Percentiles rank a stretch among this genome's conserved stretches.
Evolutionary conservation across 139 green algal genomes (phyloP).

Genomic region (Picochlorum costavermella): DNA sequence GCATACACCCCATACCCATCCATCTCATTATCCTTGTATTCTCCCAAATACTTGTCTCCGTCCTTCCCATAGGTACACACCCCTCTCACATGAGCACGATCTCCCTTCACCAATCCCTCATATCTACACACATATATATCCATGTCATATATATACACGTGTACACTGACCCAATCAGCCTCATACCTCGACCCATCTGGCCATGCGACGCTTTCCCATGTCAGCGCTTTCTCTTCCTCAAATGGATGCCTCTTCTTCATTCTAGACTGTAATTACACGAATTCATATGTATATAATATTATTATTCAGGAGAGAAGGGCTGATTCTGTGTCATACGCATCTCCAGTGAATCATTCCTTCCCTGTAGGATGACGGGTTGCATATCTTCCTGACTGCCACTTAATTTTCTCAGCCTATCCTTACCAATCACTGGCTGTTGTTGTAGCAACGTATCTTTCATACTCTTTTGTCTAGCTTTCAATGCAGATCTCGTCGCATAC

Average conservation of each 20-base stretch:
- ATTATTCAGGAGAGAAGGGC: background rate
- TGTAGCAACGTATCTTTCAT: constrained; percentile 19
- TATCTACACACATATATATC: constrained; percentile 24
- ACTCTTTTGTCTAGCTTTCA: constrained; percentile 19
- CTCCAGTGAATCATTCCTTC: constrained; percentile 2
- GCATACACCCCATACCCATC: constrained; percentile 53
- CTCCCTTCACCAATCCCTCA: constrained; percentile 33
- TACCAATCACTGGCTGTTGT: constrained; percentile 25
- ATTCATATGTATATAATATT: too few relatives aligned
- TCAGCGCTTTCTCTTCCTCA: background rate
- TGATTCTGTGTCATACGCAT: constrained; percentile 13
- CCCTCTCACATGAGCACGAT: constrained; percentile 33
- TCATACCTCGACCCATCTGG: constrained; percentile 7
- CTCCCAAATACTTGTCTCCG: constrained; percentile 47
- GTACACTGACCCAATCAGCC: background rate
- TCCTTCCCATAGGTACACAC: constrained; percentile 40
- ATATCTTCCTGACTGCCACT: constrained; percentile 5
- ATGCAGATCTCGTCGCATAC: constrained; percentile 42
- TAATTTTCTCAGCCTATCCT: constrained; percentile 19
- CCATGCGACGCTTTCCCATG: constrained; percentile 6
- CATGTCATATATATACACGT: constrained; percentile 25
- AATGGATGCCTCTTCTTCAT: too few relatives aligned
- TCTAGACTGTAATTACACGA: too few relatives aligned
- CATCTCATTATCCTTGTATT: constrained; percentile 44
- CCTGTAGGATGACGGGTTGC: background rate